Percentiles rank a stretch among this genome's conserved stretches.
Conservation (phyloP, 2,329 filamentous ascomycete species). For the Xylaria digitata region DNA sequence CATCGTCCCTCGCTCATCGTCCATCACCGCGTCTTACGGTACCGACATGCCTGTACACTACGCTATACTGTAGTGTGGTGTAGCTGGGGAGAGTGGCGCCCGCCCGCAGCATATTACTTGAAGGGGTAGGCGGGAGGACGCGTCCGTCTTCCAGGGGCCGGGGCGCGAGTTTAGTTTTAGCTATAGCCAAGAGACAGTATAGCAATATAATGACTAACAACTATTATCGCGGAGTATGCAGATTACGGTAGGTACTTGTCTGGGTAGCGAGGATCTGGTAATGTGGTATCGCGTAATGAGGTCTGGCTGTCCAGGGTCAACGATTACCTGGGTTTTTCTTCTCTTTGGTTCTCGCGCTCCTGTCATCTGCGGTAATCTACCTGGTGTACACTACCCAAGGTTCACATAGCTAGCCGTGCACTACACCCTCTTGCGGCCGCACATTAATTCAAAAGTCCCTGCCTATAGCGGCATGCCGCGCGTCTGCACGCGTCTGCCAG, state of each 20-base stretch:
- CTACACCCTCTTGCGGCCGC: not conserved
- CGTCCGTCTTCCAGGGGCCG: constrained; percentile 28
- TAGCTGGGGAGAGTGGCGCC: not conserved
- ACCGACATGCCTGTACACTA: constrained; percentile 13
- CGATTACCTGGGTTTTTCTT: constrained; percentile 31
- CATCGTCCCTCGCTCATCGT: constrained; percentile 14
- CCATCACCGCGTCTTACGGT: constrained; percentile 22
- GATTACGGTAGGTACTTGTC: constrained; percentile 2
- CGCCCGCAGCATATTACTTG: constrained; percentile 24
- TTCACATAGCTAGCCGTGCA: too few species aligned
- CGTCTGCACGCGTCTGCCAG: constrained; percentile 39
- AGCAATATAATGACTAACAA: constrained; percentile 3
- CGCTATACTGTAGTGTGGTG: not conserved
- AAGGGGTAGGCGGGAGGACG: constrained; percentile 33
- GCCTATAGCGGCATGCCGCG: constrained; percentile 34
- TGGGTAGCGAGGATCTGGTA: not conserved
- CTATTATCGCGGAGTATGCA: constrained; percentile 25
- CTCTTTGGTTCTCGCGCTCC: constrained; percentile 9
- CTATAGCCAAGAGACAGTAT: constrained; percentile 25
- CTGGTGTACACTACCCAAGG: too few species aligned
- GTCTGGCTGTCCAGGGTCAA: constrained; percentile 8
- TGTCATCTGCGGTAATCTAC: too few species aligned
- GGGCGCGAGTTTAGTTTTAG: not conserved
- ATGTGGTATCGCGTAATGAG: not conserved
- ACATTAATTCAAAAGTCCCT: constrained; percentile 12